phyloP scores from a whole-genome alignment of 176 grass and related monocot species.

The Avena sativa region DNA sequence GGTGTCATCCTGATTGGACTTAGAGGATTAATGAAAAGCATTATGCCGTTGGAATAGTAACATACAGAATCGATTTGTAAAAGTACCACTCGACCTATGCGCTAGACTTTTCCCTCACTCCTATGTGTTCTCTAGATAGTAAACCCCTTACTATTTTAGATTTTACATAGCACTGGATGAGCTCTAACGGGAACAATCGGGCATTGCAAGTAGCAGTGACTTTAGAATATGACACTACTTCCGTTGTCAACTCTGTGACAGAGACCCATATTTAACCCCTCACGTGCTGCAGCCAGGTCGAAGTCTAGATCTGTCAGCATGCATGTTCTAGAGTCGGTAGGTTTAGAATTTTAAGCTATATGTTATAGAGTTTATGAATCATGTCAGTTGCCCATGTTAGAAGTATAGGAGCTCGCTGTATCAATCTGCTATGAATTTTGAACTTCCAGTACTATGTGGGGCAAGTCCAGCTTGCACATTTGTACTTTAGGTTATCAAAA shows the following conservation, averaged over 20 bases:
- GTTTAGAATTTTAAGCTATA: conserved; percentile 38
- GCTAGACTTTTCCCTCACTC: neutral
- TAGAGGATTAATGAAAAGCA: conserved; percentile 3
- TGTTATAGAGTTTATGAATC: conserved; percentile 39
- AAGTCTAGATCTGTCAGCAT: conserved; percentile 50
- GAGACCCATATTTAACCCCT: conserved; percentile 43
- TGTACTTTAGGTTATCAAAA: conserved; percentile 38
- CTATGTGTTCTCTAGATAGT: neutral
- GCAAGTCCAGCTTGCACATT: conserved; percentile 40
- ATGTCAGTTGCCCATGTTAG: conserved; percentile 23
- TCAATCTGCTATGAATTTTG: conserved; percentile 31
- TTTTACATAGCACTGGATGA: conserved; percentile 26
- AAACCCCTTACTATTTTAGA: conserved; percentile 12
- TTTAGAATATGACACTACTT: neutral
- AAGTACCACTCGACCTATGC: too few relatives aligned
- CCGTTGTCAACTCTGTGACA: conserved; percentile 49
- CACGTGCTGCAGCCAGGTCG: conserved; percentile 31
- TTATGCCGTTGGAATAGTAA: conserved; percentile 22
- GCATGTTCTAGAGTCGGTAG: conserved; percentile 41
- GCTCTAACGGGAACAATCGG: conserved; percentile 21
- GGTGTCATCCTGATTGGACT: conserved; percentile 26
- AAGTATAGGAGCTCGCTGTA: conserved; percentile 26
- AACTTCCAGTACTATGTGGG: conserved; percentile 46
- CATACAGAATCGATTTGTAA: conserved; percentile 2
- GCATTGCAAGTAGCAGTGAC: conserved; percentile 21